Evolutionary conservation across 2,329 filamentous ascomycete genomes (phyloP), one percentile per base, ranked within the genome.

Genomic region (Beauveria medogensis): DNA sequence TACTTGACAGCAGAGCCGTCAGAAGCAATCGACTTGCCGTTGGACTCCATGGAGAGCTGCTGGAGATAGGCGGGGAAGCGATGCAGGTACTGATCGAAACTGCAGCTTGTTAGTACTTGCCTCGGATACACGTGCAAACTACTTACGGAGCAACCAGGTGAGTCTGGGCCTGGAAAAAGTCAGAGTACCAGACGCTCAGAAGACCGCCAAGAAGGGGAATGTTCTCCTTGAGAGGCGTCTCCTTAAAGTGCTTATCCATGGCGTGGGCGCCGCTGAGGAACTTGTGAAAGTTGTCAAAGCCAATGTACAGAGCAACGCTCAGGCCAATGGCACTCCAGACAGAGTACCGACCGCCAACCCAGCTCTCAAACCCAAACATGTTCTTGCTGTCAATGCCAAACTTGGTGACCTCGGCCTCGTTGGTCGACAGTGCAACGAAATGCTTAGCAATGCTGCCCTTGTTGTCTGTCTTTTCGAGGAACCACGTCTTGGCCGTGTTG

Each of bases 301-400:
- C 94, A 73, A 99, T 89, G 81, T 97, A 96, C 67, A 99, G 83
- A 68, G 89, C 89, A 62, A 99, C 92, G 65, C 91, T 96, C 64
- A 99, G 81, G 68, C 94, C 94, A 72, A 99, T 99, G 74, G 94
- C 94, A 68, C 92, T 96, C 94, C 94, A 99, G 67, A 99, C 94
- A 63, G 92, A 96, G 85, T 99, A 99, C 63, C 94, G 90, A 62
- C 94, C 94, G 74, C 94, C 94, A 57, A 97, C 93, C 94, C 94
- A 99, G 78, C 90, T 95, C 77, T 93, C 92, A 74, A 99, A 99
- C 69, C 92, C 92, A 72, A 99, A 99, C 94, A 99, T 99, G 84
- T 97, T 99, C 84, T 93, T 93, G 78, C 87, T 88, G 79, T 97
- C 93, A 71, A 99, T 99, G 67, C 94, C 94, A 71, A 99, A 99